Base-by-base conservation (phyloP, 257 asterid species). In the Solanum clarkiae region DNA sequence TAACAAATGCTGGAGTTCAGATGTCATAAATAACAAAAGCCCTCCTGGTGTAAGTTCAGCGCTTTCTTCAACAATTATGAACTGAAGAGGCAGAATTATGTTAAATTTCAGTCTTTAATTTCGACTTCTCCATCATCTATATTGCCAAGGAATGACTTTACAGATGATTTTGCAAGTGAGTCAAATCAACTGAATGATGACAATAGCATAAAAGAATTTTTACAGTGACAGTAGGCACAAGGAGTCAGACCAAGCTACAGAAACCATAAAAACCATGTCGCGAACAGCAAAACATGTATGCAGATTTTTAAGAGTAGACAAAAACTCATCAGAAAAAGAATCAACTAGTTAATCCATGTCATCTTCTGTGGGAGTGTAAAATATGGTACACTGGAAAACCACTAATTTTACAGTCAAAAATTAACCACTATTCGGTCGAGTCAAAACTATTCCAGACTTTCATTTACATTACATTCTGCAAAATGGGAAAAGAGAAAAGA, bases 321-420 rank as follows among this genome's bases (percentile, higher is more conserved):
- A 26, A 15, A 51, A 77, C 11, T 77, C 8, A 4, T 16, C 29
- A 79, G 4, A 53, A 53, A 79, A 79, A 79, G 83, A 85, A 85
- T 45, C 26, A 24, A 79, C 80, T 81, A 84, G 81, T 77, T 74
- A 88, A 69, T 86, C 80, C 86, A 86, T 36, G 91, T 86, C 79
- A 83, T 69, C 75, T 86, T 85, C 85, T 86, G 86, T 86, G 91
- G 89, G 86, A 87, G 90, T 84, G 40, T 49, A 84, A 57, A 49
- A 85, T 85, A 88, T 83, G 85, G 88, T 90, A 90, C 93, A 90
- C 65, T 72, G 82, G 59, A 86, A 87, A 83, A 71, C 88, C 17
- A 85, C 90, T 87, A 91, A 85, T 91, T 88, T 86, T 92, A 89
- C 90, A 91, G 91, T 89, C 89, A 90, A 91, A 90, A 90, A 91